Percentiles rank a stretch among this genome's conserved stretches.
phyloP scores from a whole-genome alignment of 805 yeast species.

The Jamesozyma jinghongensis region DNA sequence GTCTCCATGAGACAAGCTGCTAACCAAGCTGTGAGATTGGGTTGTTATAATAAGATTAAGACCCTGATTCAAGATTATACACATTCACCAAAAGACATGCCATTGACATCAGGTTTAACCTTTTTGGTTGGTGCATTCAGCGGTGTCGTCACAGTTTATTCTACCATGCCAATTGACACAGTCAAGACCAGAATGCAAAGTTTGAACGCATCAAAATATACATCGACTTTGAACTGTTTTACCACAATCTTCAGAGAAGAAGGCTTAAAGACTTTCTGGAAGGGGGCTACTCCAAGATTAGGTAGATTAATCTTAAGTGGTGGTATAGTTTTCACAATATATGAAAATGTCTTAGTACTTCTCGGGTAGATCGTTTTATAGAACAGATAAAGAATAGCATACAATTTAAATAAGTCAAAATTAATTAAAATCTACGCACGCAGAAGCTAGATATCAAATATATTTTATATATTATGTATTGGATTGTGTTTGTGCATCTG shows the following conservation, averaged over 20 bases:
- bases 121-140: slow-evolving; percentile 87
- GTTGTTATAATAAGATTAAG: slow-evolving; percentile 85
- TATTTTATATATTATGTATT: not conserved
- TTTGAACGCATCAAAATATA: slow-evolving; percentile 65
- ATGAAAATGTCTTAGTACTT: slow-evolving; percentile 70
- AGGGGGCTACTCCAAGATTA: slow-evolving; percentile 94
- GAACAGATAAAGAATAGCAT: too few species aligned
- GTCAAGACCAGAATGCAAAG: slow-evolving; percentile 97
- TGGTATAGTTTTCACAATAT: slow-evolving; percentile 93
- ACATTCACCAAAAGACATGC: slow-evolving; percentile 57
- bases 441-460: not conserved
- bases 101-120: slow-evolving; percentile 69
- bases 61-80: slow-evolving; percentile 63
- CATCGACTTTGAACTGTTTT: slow-evolving; percentile 76
- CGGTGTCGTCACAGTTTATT: slow-evolving; percentile 80
- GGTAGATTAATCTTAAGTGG: slow-evolving; percentile 91
- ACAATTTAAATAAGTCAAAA: not conserved
- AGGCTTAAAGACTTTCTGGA: slow-evolving; percentile 90
- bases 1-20: slow-evolving; percentile 95
- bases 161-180: slow-evolving; percentile 93
- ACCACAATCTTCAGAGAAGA: slow-evolving; percentile 71
- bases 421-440: not conserved
- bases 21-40: slow-evolving; percentile 88
- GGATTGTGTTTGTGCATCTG: not conserved
- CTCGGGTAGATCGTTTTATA: slow-evolving; percentile 16